Evolutionary conservation across 2,329 filamentous ascomycete genomes (phyloP).

Genomic region (Madurella fahalii): DNA sequence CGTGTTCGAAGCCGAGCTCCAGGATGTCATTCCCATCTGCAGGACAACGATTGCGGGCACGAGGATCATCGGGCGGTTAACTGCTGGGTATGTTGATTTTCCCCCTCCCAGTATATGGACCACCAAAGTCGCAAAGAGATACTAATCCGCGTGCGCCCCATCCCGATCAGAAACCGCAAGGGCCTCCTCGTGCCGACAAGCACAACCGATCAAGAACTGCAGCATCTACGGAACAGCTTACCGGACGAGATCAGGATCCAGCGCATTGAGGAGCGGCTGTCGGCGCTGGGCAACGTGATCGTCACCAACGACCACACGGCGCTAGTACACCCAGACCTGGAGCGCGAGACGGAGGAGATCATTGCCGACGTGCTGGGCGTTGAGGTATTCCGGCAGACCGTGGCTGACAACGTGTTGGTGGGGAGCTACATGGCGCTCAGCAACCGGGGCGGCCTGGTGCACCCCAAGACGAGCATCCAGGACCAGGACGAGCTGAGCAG

Average conservation of each 20-base stretch:
- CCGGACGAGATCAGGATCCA: conserved; percentile 91
- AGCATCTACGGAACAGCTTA: conserved; percentile 92
- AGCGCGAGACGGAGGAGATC: conserved; percentile 98
- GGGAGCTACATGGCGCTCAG: conserved; percentile 95
- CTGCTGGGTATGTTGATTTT: conserved; percentile 64
- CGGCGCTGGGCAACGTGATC: conserved; percentile 94
- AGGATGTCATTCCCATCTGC: conserved; percentile 95
- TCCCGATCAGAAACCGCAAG: conserved; percentile 71
- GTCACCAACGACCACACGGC: conserved; percentile 96
- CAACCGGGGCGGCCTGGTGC: conserved; percentile 94
- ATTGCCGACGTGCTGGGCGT: conserved; percentile 90
- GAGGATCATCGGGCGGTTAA: conserved; percentile 91
- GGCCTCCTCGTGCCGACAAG: conserved; percentile 93
- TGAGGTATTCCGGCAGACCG: conserved; percentile 88
- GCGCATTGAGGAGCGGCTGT: conserved; percentile 94
- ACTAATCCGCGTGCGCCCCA: conserved; percentile 11
- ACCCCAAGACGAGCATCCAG: conserved; percentile 94
- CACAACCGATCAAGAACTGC: conserved; percentile 96
- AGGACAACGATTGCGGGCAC: conserved; percentile 96
- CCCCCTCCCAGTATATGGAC: not conserved
- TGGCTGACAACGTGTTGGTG: conserved; percentile 94
- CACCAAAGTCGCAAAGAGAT: not conserved
- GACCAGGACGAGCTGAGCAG: conserved; percentile 96
- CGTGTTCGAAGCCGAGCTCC: conserved; percentile 95
- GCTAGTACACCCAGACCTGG: conserved; percentile 90